phyloP scores from a whole-genome alignment of 1,284 basidiomycete species.

The Wallemia hederae region DNA sequence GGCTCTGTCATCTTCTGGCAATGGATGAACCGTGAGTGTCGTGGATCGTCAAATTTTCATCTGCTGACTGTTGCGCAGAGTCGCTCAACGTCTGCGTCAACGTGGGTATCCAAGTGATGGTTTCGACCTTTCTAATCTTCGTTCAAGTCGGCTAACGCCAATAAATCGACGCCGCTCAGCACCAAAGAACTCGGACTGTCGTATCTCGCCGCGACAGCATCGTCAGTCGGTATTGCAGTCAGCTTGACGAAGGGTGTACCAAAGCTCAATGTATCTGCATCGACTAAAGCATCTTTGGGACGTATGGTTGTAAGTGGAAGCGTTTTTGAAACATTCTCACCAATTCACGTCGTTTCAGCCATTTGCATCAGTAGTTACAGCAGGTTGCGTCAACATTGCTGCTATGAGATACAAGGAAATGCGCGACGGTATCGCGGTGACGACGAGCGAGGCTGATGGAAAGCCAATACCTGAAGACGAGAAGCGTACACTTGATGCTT shows the following conservation, averaged over 20 bases:
- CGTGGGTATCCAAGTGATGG: not conserved
- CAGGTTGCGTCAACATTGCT: slow-evolving; percentile 22
- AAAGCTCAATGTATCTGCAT: slow-evolving; percentile 11
- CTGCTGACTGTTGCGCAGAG: not conserved
- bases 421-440: not conserved
- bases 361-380: slow-evolving; percentile 22
- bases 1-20: slow-evolving; percentile 23
- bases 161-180: slow-evolving; percentile 21
- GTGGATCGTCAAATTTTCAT: not conserved
- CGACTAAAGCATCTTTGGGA: slow-evolving; percentile 15
- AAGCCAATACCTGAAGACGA: not conserved
- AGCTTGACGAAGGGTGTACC: slow-evolving; percentile 21
- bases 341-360: slow-evolving; percentile 17
- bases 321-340: not conserved
- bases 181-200: slow-evolving; percentile 20
- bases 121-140: slow-evolving; percentile 7
- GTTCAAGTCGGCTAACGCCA: slow-evolving; percentile 18
- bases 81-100: slow-evolving; percentile 11
- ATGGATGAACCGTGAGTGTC: slow-evolving; percentile 23
- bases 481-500: not conserved
- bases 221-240: slow-evolving; percentile 23
- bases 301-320: slow-evolving; percentile 2
- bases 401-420: slow-evolving; percentile 14
- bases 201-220: slow-evolving; percentile 21
- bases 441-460: not conserved